Conservation (phyloP, 1,284 basidiomycete species). For the Stereum hirsutum region DNA sequence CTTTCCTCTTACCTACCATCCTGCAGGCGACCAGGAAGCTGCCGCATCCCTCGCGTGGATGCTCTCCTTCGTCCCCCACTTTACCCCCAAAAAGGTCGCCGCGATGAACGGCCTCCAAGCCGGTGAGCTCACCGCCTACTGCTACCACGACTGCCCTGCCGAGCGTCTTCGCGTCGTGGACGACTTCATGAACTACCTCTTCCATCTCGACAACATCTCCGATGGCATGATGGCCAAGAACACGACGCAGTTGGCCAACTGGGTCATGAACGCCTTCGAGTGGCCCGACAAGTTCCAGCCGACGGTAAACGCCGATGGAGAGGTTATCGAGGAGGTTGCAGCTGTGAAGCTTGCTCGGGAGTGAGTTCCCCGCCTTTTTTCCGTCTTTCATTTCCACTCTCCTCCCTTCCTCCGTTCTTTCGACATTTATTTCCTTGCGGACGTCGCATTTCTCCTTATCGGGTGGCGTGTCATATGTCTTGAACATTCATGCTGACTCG, state of each 20-base stretch:
- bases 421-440: conserved; percentile 7
- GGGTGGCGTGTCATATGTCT: no score
- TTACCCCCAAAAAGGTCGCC: conserved; percentile 37
- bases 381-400: no score
- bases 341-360: conserved; percentile 23
- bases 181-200: conserved; percentile 30
- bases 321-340: conserved; percentile 13
- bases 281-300: conserved; percentile 23
- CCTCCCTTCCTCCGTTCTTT: not conserved
- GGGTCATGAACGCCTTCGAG: conserved; percentile 29
- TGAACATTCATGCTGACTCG: no score
- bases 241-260: conserved; percentile 21
- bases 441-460: no score
- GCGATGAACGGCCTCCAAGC: conserved; percentile 52
- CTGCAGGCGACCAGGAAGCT: conserved; percentile 43
- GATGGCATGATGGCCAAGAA: conserved; percentile 25
- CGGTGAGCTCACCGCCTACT: conserved; percentile 57
- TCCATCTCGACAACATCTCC: conserved; percentile 29
- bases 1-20: conserved; percentile 44
- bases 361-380: conserved; percentile 9
- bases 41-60: conserved; percentile 48
- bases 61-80: conserved; percentile 38
- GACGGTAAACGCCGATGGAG: conserved; percentile 10
- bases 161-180: conserved; percentile 50
- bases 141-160: conserved; percentile 44